These are phyloP conservation scores for Fereydounia khargensis DNA, from an alignment of 1,284 basidiomycete genomes.

Conservation along the genomic window DNA sequence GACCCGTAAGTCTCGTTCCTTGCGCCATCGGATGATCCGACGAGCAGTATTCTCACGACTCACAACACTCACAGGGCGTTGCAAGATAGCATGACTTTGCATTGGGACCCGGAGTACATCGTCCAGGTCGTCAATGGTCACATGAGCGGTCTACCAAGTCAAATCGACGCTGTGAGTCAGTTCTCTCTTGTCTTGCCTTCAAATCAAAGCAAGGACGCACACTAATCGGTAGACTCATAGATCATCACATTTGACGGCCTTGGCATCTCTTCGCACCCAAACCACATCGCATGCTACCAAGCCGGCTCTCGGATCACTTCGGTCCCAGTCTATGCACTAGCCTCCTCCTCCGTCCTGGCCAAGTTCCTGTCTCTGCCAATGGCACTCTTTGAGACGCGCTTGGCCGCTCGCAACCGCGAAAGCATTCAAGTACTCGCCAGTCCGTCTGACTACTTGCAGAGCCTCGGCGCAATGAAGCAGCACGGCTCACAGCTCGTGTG, in stretches of 20 bases:
- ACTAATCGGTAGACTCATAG: constrained; percentile 60
- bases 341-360: constrained; percentile 19
- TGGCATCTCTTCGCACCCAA: constrained; percentile 84
- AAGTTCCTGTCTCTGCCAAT: constrained; percentile 32
- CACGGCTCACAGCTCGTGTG: constrained; percentile 51
- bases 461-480: constrained; percentile 40
- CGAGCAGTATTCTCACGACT: constrained; percentile 56
- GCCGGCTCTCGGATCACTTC: constrained; percentile 39
- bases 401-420: constrained; percentile 12
- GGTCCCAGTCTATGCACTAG: constrained; percentile 18
- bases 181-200: not conserved
- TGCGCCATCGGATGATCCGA: too few species aligned
- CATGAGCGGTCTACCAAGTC: constrained; percentile 54
- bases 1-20: too few species aligned
- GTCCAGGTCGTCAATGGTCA: constrained; percentile 66
- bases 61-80: too few species aligned
- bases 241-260: constrained; percentile 83
- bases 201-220: not conserved
- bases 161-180: constrained; percentile 15
- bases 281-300: constrained; percentile 75
- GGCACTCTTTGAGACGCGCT: constrained; percentile 19
- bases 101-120: constrained; percentile 70
- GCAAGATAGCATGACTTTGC: constrained; percentile 71
- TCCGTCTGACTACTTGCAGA: constrained; percentile 17
- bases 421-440: constrained; percentile 19